Percentiles rank a stretch among this genome's conserved stretches.
These are phyloP conservation scores for Xylogone sp. DNA, from an alignment of 2,329 filamentous ascomycete species.

Conservation along the genomic window DNA sequence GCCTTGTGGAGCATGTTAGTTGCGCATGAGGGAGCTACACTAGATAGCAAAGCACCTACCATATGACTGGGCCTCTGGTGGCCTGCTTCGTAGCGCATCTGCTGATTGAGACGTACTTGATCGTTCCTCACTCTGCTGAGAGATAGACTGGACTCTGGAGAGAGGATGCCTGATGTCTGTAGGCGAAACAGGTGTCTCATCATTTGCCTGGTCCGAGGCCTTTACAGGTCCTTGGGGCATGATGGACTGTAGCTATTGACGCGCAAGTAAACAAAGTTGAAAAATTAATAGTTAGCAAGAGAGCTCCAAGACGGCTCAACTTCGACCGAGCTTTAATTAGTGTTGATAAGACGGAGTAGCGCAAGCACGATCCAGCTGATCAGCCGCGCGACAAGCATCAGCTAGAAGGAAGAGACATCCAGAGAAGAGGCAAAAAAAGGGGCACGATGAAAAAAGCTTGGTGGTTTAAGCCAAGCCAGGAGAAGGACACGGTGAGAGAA, in stretches of 20 bases:
- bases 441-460: neutral
- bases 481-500: too few relatives aligned
- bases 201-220: slow-evolving; percentile 3
- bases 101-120: slow-evolving; percentile 55
- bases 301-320: neutral
- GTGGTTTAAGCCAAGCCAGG: neutral
- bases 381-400: neutral
- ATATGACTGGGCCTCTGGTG: slow-evolving; percentile 44
- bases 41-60: slow-evolving; percentile 41
- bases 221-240: slow-evolving; percentile 2
- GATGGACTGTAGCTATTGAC: neutral
- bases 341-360: neutral
- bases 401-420: neutral
- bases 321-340: neutral
- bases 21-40: neutral
- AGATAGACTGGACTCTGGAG: slow-evolving; percentile 19
- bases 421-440: neutral
- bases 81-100: slow-evolving; percentile 55
- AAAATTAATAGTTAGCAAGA: neutral
- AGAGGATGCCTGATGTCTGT: slow-evolving; percentile 45
- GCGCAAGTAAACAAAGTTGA: neutral
- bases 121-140: slow-evolving; percentile 38
- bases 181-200: slow-evolving; percentile 37
- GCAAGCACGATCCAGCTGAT: neutral
- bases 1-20: slow-evolving; percentile 15